Percentiles rank a stretch among this genome's conserved stretches.
phyloP scores from a whole-genome alignment of 73 alveolate genomes.

The Vitrella brassicaformis region DNA sequence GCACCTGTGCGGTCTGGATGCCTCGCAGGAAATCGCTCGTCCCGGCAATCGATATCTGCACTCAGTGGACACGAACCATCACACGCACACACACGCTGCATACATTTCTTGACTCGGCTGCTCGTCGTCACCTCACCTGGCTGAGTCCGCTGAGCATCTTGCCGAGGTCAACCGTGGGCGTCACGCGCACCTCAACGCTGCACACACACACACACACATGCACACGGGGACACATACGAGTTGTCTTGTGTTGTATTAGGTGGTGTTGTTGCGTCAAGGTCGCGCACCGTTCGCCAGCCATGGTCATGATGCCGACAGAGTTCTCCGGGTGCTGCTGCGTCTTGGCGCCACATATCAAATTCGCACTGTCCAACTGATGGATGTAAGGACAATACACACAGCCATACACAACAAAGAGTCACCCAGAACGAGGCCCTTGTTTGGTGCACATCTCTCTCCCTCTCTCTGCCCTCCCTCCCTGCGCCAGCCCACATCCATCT shows the following conservation, averaged over 20 bases:
- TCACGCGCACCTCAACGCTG: conserved; percentile 45
- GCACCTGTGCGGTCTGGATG: conserved; percentile 39
- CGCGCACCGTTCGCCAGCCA: conserved; percentile 59
- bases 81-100: too few species aligned
- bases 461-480: too few species aligned
- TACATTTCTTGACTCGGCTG: too few species aligned
- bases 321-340: conserved; percentile 65
- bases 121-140: too few species aligned
- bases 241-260: too few species aligned
- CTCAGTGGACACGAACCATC: too few species aligned
- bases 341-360: conserved; percentile 55
- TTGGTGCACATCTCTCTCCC: too few species aligned
- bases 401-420: too few species aligned
- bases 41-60: conserved; percentile 53
- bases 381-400: too few species aligned
- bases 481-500: too few species aligned
- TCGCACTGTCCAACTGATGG: conserved; percentile 60
- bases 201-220: background rate
- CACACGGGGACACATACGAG: background rate
- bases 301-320: conserved; percentile 63
- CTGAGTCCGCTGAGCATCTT: conserved; percentile 43
- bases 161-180: conserved; percentile 59
- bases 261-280: background rate
- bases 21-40: conserved; percentile 50
- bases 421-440: too few species aligned